These are phyloP conservation scores for Auxenochlorella protothecoides DNA, from an alignment of 139 green algal species.

Conservation along the genomic window DNA sequence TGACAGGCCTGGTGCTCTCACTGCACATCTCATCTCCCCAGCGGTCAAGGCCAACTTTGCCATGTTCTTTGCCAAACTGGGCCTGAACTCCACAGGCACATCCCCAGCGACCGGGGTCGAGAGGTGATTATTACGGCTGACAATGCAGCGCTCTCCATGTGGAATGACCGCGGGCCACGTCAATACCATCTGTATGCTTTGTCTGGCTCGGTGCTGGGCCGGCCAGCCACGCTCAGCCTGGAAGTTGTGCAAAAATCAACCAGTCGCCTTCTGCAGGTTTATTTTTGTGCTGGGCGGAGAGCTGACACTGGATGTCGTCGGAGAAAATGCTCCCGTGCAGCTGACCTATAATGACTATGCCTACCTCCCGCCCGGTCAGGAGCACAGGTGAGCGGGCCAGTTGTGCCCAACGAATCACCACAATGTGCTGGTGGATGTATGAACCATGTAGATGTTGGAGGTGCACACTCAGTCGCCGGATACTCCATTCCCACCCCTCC, in stretches of 20 bases:
- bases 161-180: no score
- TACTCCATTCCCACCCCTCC: no score
- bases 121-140: slow-evolving; percentile 14
- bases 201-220: no score
- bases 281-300: slow-evolving; percentile 67
- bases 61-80: slow-evolving; percentile 75
- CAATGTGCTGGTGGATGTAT: no score
- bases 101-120: slow-evolving; percentile 34
- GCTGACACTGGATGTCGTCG: slow-evolving; percentile 20
- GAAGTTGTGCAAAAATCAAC: no score
- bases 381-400: slow-evolving; percentile 12
- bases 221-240: no score
- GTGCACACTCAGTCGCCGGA: background rate
- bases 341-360: slow-evolving; percentile 56
- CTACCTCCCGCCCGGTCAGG: slow-evolving; percentile 58
- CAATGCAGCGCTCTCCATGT: no score
- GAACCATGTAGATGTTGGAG: background rate
- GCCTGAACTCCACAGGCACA: slow-evolving; percentile 12
- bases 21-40: slow-evolving; percentile 69
- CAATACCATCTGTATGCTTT: no score
- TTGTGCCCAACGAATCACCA: no score
- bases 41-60: slow-evolving; percentile 72
- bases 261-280: slow-evolving; percentile 36
- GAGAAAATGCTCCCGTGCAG: background rate
- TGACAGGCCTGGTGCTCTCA: slow-evolving; percentile 48